These are phyloP conservation scores for Vitis hybrid DNA, from an alignment of 177 flowering plant genomes.

Conservation along the genomic window DNA sequence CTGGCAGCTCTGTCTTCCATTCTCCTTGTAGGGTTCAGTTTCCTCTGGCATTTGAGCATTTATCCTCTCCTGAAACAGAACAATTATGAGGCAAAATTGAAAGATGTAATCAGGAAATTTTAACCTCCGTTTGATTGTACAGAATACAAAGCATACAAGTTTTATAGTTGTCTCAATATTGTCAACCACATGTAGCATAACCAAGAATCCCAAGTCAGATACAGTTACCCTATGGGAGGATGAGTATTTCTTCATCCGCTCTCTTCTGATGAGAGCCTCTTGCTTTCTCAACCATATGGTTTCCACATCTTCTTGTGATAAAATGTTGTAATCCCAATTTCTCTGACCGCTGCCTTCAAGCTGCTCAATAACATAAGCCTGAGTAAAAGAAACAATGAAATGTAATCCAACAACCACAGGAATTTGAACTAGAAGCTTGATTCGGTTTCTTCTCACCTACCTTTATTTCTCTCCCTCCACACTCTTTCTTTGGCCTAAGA, in stretches of 20 bases:
- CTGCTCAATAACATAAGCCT: constrained; percentile 21
- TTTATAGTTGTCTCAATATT: too few species aligned
- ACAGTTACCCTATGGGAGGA: constrained; percentile 47
- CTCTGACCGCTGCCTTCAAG: constrained; percentile 22
- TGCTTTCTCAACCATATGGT: constrained; percentile 34
- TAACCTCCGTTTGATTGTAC: too few species aligned
- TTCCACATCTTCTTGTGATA: constrained; percentile 45
- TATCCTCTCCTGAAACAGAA: constrained; percentile 35
- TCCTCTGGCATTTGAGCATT: constrained; percentile 22
- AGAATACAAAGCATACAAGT: too few species aligned
- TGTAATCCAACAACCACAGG: too few species aligned
- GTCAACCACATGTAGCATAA: too few species aligned
- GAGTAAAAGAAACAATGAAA: background rate
- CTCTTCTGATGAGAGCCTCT: constrained; percentile 42
- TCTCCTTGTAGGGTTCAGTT: constrained; percentile 7
- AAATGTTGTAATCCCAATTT: constrained; percentile 38
- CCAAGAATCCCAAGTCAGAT: background rate
- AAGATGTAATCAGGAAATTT: too few species aligned
- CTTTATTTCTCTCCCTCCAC: constrained; percentile 21
- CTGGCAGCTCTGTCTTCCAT: constrained; percentile 16
- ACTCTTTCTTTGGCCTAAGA: constrained; percentile 17
- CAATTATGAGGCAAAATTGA: background rate
- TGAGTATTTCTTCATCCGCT: constrained; percentile 55
- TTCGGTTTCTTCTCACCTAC: constrained; percentile 1
- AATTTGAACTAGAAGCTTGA: too few species aligned